Percentiles rank a stretch among this genome's conserved stretches.
Conservation (phyloP, 768 basidiomycete genomes). For the Hebeloma cylindrosporum region DNA sequence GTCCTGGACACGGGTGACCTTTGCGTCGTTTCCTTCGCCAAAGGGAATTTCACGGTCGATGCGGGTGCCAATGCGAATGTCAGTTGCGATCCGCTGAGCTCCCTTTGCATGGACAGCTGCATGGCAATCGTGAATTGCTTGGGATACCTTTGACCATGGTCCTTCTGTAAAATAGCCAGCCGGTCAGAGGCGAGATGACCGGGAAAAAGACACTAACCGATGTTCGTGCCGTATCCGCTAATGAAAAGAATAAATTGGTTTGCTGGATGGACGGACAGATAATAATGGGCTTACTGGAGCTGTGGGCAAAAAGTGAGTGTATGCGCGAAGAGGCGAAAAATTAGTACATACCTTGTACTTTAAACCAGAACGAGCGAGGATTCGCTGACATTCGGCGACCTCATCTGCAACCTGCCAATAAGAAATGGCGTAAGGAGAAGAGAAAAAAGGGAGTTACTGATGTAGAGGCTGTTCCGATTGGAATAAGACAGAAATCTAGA, state of each 20-base stretch:
- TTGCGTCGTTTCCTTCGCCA: slow-evolving; percentile 74
- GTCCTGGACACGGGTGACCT: slow-evolving; percentile 78
- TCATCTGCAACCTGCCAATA: slow-evolving; percentile 64
- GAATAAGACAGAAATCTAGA: slow-evolving; percentile 85
- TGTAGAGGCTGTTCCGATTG: slow-evolving; percentile 73
- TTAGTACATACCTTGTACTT: slow-evolving; percentile 61
- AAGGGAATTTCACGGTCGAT: slow-evolving; percentile 60
- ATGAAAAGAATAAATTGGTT: slow-evolving; percentile 1
- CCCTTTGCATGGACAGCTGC: slow-evolving; percentile 79
- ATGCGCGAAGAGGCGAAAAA: slow-evolving; percentile 1
- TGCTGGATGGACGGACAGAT: not conserved
- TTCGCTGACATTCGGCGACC: slow-evolving; percentile 77
- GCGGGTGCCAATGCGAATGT: slow-evolving; percentile 94
- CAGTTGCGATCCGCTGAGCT: slow-evolving; percentile 78
- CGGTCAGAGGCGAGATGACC: not conserved
- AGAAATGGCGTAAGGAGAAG: slow-evolving; percentile 2
- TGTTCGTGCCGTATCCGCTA: slow-evolving; percentile 91
- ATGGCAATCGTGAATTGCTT: slow-evolving; percentile 91
- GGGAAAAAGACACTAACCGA: slow-evolving; percentile 45
- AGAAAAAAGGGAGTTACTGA: slow-evolving; percentile 45
- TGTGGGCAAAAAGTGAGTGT: slow-evolving; percentile 25
- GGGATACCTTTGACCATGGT: slow-evolving; percentile 79
- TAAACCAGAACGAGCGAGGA: slow-evolving; percentile 82
- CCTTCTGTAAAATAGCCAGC: slow-evolving; percentile 53
- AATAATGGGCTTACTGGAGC: slow-evolving; percentile 69